These are phyloP conservation scores for Amanita jacksonii DNA, from an alignment of 768 basidiomycete species.

Conservation along the genomic window DNA sequence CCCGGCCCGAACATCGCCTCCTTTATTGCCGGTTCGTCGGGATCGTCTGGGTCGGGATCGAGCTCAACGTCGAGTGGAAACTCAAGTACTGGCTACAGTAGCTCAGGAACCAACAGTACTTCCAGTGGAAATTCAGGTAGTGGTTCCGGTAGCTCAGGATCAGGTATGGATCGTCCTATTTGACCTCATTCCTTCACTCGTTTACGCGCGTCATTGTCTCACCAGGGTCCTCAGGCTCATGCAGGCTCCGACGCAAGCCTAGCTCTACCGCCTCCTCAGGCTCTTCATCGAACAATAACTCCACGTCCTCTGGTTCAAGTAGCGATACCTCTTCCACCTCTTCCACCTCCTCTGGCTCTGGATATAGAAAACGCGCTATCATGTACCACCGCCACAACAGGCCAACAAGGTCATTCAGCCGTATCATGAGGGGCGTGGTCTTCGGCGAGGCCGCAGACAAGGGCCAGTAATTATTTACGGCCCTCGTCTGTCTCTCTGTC, in stretches of 20 bases:
- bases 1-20: slow-evolving; percentile 43
- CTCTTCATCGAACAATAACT: too few relatives aligned
- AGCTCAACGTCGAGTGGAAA: too few relatives aligned
- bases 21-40: slow-evolving; percentile 20
- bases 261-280: too few relatives aligned
- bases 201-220: not conserved
- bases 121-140: not conserved
- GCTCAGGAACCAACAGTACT: slow-evolving; percentile 8
- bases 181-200: too few relatives aligned
- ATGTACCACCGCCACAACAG: not conserved
- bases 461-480: not conserved
- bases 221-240: not conserved
- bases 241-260: not conserved
- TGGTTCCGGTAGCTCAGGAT: not conserved
- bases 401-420: slow-evolving; percentile 21
- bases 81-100: too few relatives aligned
- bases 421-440: slow-evolving; percentile 24
- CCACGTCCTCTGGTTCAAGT: not conserved
- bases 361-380: not conserved
- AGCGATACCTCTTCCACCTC: too few relatives aligned
- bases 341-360: not conserved
- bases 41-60: too few relatives aligned
- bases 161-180: too few relatives aligned
- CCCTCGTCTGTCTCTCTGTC: too few relatives aligned
- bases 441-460: slow-evolving; percentile 10